A percentile compares a stretch with the other conserved stretches of the same genome.
Evolutionary conservation across 2,329 filamentous ascomycete species (phyloP).

Genomic region (Neocatenulostroma microsporum): DNA sequence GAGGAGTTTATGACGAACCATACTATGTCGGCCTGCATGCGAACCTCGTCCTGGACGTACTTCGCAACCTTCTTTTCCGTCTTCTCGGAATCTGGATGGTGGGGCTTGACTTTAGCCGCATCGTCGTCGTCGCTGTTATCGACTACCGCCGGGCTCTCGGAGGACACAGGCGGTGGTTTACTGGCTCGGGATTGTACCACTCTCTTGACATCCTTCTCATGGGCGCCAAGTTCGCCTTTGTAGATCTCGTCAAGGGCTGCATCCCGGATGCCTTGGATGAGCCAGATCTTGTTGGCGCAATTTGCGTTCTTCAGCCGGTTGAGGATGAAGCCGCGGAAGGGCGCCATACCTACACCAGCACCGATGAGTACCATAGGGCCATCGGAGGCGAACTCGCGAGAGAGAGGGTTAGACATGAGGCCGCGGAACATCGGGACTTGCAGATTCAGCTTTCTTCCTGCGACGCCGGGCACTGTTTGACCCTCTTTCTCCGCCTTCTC

Average conservation of each 20-base stretch:
- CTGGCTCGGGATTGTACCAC: constrained; percentile 40
- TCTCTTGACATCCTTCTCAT: constrained; percentile 55
- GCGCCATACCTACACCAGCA: constrained; percentile 91
- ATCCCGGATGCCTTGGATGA: constrained; percentile 89
- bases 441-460: constrained; percentile 47
- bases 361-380: constrained; percentile 97
- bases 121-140: constrained; percentile 51
- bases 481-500: constrained; percentile 46
- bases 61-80: constrained; percentile 59
- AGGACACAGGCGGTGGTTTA: constrained; percentile 20
- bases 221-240: constrained; percentile 89
- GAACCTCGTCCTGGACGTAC: constrained; percentile 95
- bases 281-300: constrained; percentile 97
- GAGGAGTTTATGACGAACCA: constrained; percentile 96
- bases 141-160: constrained; percentile 21
- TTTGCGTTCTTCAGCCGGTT: constrained; percentile 88
- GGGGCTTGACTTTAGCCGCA: constrained; percentile 36
- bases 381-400: constrained; percentile 82
- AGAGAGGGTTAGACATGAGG: constrained; percentile 92
- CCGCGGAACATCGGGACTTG: constrained; percentile 96
- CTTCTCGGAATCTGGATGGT: constrained; percentile 52
- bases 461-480: constrained; percentile 30
- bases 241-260: constrained; percentile 93
- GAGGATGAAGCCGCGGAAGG: constrained; percentile 96
- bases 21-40: constrained; percentile 85